Evolutionary conservation across 495 filamentous ascomycete species (phyloP), one percentile per base, ranked within the genome.

Genomic region (Hypoxylon trugodes): DNA sequence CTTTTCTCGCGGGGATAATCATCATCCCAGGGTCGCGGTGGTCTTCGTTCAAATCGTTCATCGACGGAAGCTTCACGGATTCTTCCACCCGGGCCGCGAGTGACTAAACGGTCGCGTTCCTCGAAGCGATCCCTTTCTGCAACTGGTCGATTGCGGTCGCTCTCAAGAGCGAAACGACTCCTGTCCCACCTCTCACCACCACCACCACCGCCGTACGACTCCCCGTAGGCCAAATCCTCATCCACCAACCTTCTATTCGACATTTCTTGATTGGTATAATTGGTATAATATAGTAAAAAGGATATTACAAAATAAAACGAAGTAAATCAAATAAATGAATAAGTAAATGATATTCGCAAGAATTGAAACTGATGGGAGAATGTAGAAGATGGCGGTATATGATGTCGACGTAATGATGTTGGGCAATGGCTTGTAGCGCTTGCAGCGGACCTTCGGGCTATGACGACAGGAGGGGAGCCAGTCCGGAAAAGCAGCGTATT

Each of bases 111-210:
- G 35, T 75, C 72, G 46, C 67, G 77, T 26, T 73, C 69, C 37
- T 77, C 72, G 15, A 68, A 70, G 22, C 69, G 73, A 30, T 74
- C 73, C 38, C 63, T 69, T 37, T 73, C 70, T 35, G 45, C n/a
- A 33, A 1, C 18, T 40, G 15, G 58, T 15, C 68, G 65, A 26
- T 35, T 60, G 38, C 65, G 65, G 26, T 65, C 59, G 10, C 40
- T 51, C 55, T 74, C 71, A 41, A 60, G 50, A 35, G 60, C 59
- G 66, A 77, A 72, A 41, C 76, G 79, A 58, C 70, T 75, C 2
- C 74, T 73, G 52, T 81, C 77, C 76, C 75, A 81, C 61, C 78
- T 77, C 30, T 72, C 75, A 35, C 65, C 74, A 32, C 66, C 69
- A 9, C 78, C 76, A 26, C 71, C 75, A 35, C 65, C 74, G 30